Base-by-base conservation (phyloP, 2,329 filamentous ascomycete genomes). In the Exophiala sp. region DNA sequence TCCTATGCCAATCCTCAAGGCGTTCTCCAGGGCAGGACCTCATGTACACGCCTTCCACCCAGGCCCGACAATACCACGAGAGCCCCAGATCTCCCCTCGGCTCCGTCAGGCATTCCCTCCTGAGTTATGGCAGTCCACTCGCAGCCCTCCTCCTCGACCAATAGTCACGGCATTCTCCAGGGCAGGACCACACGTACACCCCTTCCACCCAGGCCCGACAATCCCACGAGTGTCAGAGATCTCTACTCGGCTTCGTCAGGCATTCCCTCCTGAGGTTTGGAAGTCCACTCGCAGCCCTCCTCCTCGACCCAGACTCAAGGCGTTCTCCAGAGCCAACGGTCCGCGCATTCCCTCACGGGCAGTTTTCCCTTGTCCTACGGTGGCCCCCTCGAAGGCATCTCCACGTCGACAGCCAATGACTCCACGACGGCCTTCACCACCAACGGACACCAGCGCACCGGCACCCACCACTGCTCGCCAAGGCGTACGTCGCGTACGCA, bases 1-100 rank as follows among this genome's bases (percentile, higher is more conserved):
- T 10, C 36, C 36, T n/a, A 16, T 11, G n/a, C 40, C 40, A 51
- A 36, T 29, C 21, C 14, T 51, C 48, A 44, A 43, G 41, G 39
- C 21, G 43, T 46, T 46, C 43, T 42, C 40, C 18, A 14, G 18
- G 14, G 7, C 20, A 14, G 16, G 14, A 14, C 16, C n/a, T 10
- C 18, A n/a, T 18, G 40, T 18, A 11, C n/a, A 14, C 6, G 10
- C 40, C n/a, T 33, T 46, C 10, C 14, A 38, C 14, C 14, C 11
- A 5, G 35, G 35, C 5, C 35, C 35, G 35, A 38, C 11, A 16
- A 5, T 38, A 5, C 35, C 11, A 16, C 35, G 5, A 10, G 10
- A 38, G 35, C 35, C 35, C 5, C 35, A 16, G 35, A 1, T 5
- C 4, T 5, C 24, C 7, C 24, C 24, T 29, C 5, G 24, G 24